Evolutionary conservation across 2,329 filamentous ascomycete genomes (phyloP), one percentile per base, ranked within the genome.

Genomic region (Stachybotrys chartarum): DNA sequence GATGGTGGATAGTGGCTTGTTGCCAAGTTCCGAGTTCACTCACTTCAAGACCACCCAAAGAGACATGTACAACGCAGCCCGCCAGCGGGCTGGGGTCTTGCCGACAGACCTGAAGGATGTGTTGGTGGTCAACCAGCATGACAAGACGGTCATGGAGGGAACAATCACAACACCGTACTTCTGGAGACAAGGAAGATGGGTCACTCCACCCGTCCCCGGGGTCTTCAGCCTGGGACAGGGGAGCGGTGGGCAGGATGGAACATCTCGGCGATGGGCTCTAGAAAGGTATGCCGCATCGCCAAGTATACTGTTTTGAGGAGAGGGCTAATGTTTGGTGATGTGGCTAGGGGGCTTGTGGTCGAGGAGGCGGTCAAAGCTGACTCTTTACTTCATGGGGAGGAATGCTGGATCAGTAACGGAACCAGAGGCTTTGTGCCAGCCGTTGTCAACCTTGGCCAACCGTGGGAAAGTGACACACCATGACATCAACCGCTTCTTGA

Each of bases 391-490:
- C 78, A 90, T 59, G 89, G 86, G 1, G 92, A 97, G 69, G 79
- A 86, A 54, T 88, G 92, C 58, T 96, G 91, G 88, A 73, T 97
- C 54, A 96, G 91, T 69, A 97, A 93, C 69, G 91, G 89, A 0
- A 87, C 93, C 1, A 81, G 88, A 60, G 93, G 93, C 0, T 96
- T 96, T 61, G 76, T 85, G 12, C 74, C 68, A 56, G 82, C 80
- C 0, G 73, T 61, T 46, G 60, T 81, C 39, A 61, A 58, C 17
- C 35, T 42, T 14, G 35, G 14, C 14, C 35, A 42, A 14, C 35
- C 10, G 14, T 14, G 3, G 35, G 35, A 42, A 14, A 42, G 35
- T 24, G 24, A 24, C 24, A 24, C 35, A 42, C 8, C 35, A 42
- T 42, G 35, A 42, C 35, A 42, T 42, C 35, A 42, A 42, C 24